Evolutionary conservation across 345 rosid species (phyloP).

Genomic region (Syzygium aromaticum): DNA sequence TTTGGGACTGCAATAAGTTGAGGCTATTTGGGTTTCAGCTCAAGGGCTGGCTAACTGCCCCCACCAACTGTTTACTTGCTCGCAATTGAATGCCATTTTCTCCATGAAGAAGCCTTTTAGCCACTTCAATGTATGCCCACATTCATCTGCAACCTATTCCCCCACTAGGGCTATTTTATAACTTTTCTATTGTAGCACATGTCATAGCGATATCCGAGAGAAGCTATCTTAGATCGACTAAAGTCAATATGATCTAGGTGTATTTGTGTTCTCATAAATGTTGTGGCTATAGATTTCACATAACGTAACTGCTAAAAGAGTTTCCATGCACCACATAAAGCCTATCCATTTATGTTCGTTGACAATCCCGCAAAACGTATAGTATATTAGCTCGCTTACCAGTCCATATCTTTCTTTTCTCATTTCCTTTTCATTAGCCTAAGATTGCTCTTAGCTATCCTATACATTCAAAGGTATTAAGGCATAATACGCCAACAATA

Average conservation of each 20-base stretch:
- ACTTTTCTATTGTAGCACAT: neutral
- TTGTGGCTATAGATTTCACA: neutral
- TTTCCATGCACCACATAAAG: too few species aligned
- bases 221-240: neutral
- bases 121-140: neutral
- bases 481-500: neutral
- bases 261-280: too few species aligned
- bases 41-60: neutral
- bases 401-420: neutral
- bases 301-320: neutral
- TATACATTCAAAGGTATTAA: neutral
- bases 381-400: neutral
- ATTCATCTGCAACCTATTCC: neutral
- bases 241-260: neutral
- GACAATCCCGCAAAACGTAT: too few species aligned
- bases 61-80: neutral
- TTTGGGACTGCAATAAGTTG: neutral
- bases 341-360: too few species aligned
- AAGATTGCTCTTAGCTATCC: neutral
- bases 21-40: neutral
- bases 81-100: neutral
- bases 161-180: neutral
- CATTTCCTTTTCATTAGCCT: neutral
- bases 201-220: neutral
- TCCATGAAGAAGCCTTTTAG: neutral